phyloP scores from a whole-genome alignment of 108 stramenopile genomes.

The Aurantiochytrium sp. region DNA sequence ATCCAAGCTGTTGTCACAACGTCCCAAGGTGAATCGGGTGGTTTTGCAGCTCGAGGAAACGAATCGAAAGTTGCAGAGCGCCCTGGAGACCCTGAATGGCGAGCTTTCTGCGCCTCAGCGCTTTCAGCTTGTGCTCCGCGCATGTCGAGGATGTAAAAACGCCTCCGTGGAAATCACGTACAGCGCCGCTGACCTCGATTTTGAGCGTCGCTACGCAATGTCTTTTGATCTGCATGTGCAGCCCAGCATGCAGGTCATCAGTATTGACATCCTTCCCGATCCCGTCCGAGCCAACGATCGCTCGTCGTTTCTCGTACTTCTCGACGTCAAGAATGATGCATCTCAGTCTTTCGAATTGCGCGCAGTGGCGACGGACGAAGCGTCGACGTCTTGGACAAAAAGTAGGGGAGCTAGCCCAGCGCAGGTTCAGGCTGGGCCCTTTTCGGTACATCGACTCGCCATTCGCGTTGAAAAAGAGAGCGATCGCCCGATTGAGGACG shows the following conservation, averaged over 20 bases:
- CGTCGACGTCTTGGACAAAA: background rate
- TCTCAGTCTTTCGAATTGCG: background rate
- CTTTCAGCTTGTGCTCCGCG: background rate
- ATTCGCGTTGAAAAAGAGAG: background rate
- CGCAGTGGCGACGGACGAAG: background rate
- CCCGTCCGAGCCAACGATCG: background rate
- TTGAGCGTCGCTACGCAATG: background rate
- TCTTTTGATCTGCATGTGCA: background rate
- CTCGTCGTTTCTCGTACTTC: background rate
- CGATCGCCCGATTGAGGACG: background rate
- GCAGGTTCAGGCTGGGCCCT: background rate
- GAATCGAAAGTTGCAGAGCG: background rate
- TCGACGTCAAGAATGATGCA: background rate
- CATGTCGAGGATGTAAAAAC: background rate
- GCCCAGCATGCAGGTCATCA: background rate
- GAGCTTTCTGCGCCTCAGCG: background rate
- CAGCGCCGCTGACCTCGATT: background rate
- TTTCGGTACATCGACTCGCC: background rate
- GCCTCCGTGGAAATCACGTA: background rate
- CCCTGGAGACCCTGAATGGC: background rate
- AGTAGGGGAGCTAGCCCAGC: background rate
- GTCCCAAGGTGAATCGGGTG: background rate
- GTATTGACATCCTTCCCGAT: background rate
- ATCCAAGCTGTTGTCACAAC: background rate
- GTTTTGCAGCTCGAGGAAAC: background rate